Conservation (phyloP, 2,329 filamentous ascomycete genomes). For the Lachnellula hyalina region DNA sequence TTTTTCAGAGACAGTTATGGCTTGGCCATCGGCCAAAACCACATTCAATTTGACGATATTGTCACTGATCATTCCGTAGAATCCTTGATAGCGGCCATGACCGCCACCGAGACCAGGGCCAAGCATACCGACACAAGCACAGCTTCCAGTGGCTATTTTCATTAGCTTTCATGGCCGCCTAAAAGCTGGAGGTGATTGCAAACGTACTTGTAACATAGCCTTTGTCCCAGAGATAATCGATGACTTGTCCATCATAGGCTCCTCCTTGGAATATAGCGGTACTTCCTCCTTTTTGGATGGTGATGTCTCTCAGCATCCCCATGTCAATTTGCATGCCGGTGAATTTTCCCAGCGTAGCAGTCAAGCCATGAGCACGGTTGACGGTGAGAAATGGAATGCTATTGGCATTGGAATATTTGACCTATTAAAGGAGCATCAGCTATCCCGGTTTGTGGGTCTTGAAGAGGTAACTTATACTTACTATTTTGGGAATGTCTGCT, state of each 20-base stretch:
- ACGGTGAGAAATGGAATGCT: conserved; percentile 35
- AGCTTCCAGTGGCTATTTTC: conserved; percentile 5
- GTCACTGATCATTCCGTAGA: conserved; percentile 40
- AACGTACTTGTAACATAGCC: background rate
- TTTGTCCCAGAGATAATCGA: background rate
- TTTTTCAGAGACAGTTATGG: conserved; percentile 35
- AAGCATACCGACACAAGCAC: conserved; percentile 35
- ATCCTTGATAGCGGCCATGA: conserved; percentile 34
- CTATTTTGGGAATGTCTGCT: background rate
- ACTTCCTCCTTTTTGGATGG: conserved; percentile 20
- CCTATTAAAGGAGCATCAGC: background rate
- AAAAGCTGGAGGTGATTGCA: background rate
- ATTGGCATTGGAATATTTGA: conserved; percentile 6
- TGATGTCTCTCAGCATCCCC: conserved; percentile 22
- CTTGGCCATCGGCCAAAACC: conserved; percentile 43
- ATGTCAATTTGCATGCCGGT: conserved; percentile 8
- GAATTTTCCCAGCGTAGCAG: conserved; percentile 1
- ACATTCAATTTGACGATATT: conserved; percentile 39
- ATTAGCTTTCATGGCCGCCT: no score
- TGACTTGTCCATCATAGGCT: background rate
- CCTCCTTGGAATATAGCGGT: conserved; percentile 29
- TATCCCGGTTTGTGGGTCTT: background rate
- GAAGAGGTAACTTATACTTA: background rate
- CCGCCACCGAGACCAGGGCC: conserved; percentile 36
- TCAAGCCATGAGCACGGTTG: conserved; percentile 47